Evolutionary conservation across 768 basidiomycete species (phyloP).

Genomic region (Lentinula edodes): DNA sequence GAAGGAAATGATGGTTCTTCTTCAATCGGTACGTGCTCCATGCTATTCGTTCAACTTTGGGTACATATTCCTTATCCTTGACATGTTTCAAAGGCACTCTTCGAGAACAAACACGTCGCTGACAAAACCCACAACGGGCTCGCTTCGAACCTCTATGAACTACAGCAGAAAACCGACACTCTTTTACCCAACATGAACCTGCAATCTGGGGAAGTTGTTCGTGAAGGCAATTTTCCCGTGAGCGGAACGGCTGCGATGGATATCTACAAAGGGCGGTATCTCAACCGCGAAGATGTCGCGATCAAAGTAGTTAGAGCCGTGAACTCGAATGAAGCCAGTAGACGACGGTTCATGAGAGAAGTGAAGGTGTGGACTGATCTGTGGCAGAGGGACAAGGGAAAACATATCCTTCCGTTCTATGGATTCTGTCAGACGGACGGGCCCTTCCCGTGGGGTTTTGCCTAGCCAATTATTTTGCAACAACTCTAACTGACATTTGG

Average conservation of each 20-base stretch:
- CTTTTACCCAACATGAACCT: slow-evolving; percentile 48
- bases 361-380: slow-evolving; percentile 49
- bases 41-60: neutral
- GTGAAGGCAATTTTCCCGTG: slow-evolving; percentile 43
- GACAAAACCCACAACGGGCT: slow-evolving; percentile 16
- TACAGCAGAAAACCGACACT: slow-evolving; percentile 35
- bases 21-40: slow-evolving; percentile 37
- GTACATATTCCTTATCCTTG: neutral
- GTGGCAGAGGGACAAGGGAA: slow-evolving; percentile 47
- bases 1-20: slow-evolving; percentile 37
- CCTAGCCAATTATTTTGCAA: neutral
- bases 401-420: slow-evolving; percentile 51
- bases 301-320: slow-evolving; percentile 53
- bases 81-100: slow-evolving; percentile 21
- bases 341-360: slow-evolving; percentile 47
- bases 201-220: slow-evolving; percentile 44
- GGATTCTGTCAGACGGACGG: slow-evolving; percentile 53
- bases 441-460: slow-evolving; percentile 42
- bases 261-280: slow-evolving; percentile 49
- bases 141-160: neutral
- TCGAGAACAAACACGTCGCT: slow-evolving; percentile 24
- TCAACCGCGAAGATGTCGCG: slow-evolving; percentile 48
- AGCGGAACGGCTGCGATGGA: slow-evolving; percentile 50
- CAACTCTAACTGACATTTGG: slow-evolving; percentile 1
- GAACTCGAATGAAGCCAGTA: slow-evolving; percentile 37